Base-by-base conservation (phyloP, 2,329 filamentous ascomycete species). In the Botrytis cinerea region DNA sequence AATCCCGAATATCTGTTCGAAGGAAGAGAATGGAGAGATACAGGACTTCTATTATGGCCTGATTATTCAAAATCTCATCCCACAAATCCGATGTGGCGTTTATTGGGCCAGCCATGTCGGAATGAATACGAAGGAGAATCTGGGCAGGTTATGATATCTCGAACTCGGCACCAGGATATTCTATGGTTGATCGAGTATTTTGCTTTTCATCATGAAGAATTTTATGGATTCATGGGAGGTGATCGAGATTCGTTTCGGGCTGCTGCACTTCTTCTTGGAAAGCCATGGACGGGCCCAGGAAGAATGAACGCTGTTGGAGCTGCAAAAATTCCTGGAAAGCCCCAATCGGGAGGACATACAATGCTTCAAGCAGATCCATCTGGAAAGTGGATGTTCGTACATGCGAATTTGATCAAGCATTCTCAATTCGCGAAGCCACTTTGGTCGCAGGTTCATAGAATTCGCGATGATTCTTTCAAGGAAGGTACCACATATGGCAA, bases 361-460 rank as follows among this genome's bases (percentile, higher is more conserved):
- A 76, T 77, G 75, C 71, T 76, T 16, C 76, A 77, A 28, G 73
- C 75, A 51, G 75, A 76, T 25, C 71, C 70, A 25, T 73, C 74
- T 22, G 76, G 76, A 38, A 72, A 69, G 43, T 76, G 75, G 75
- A 63, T 75, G 72, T 77, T 77, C 59, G 75, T 77, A n/a, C 76
- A 77, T 73, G 76, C 75, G 48, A 76, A 76, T 73, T 32, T 77
- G 72, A 75, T 77, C 6, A 77, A 77, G 46, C 75, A 77, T 74
- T 67, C 66, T 7, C 22, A 60, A 7, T 77, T 77, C 20, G 1
- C 18, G 1, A 64, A 60, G 22, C 76, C 76, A 8, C 62, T 77
- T 18, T 77, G 76, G 76, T 38, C 71, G n/a, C 54, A 70, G 38
- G 75, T 77, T 38, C 74, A 76, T 40, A 64, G 75, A 18, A 74